A percentile compares a stretch with the other conserved stretches of the same genome.
phyloP scores from a whole-genome alignment of 441 rosid genomes.

The Gossypium gossypioides region DNA sequence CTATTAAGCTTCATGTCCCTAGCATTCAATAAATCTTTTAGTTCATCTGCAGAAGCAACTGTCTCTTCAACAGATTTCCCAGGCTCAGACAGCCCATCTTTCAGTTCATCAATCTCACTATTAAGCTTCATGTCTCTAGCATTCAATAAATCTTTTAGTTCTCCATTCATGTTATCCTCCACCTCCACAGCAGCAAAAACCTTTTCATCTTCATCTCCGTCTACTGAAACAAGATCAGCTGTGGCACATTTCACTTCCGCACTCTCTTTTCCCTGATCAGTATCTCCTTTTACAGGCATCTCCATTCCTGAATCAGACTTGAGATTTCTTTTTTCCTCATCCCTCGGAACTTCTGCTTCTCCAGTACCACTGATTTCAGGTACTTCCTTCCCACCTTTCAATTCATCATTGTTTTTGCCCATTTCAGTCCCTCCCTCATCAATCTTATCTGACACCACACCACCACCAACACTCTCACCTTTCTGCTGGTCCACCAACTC shows the following conservation, averaged over 20 bases:
- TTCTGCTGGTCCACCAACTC: conserved; percentile 20
- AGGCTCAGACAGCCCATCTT: conserved; percentile 13
- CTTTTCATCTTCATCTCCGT: too few species aligned
- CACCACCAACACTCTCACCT: conserved; percentile 21
- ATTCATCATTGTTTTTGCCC: conserved; percentile 13
- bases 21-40: conserved; percentile 16
- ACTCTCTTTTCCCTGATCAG: neutral
- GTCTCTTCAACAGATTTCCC: conserved; percentile 15
- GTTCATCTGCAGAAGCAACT: conserved; percentile 11
- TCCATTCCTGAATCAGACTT: neutral
- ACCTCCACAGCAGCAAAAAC: neutral
- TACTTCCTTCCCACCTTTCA: conserved; percentile 17
- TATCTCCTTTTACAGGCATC: conserved; percentile 8
- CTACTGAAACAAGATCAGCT: too few species aligned
- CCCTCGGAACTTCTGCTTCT: conserved; percentile 16
- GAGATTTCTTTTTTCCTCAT: conserved; percentile 13
- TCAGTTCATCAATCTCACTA: conserved; percentile 14
- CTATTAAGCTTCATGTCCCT: conserved; percentile 12
- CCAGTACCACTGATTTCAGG: conserved; percentile 16
- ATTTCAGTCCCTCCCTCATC: conserved; percentile 39
- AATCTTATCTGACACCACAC: conserved; percentile 24
- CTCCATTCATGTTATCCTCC: neutral
- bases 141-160: conserved; percentile 14
- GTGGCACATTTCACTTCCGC: too few species aligned
- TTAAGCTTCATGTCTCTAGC: conserved; percentile 12